phyloP scores from a whole-genome alignment of 2,329 filamentous ascomycete genomes.

The Neofusicoccum kwambonambiense region DNA sequence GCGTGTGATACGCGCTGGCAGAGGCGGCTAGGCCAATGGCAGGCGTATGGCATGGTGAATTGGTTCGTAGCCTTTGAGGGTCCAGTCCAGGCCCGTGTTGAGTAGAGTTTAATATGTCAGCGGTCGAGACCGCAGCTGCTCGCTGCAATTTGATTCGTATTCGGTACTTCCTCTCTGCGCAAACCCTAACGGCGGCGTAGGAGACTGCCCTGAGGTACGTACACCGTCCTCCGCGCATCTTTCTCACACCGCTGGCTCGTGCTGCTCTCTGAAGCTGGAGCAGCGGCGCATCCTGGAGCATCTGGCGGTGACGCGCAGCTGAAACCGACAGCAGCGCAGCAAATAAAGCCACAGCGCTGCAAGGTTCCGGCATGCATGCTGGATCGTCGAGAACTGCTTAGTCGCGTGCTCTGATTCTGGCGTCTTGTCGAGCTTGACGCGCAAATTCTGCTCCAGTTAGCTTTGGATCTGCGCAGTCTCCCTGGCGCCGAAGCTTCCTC shows the following conservation, averaged over 20 bases:
- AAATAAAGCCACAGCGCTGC: neutral
- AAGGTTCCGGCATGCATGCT: neutral
- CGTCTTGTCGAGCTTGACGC: neutral
- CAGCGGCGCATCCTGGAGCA: neutral
- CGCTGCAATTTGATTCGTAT: neutral
- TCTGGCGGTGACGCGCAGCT: neutral
- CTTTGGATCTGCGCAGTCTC: neutral
- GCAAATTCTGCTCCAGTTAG: constrained; percentile 3
- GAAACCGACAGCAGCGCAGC: neutral
- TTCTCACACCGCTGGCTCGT: neutral
- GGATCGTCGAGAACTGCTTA: neutral
- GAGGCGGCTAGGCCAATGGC: neutral
- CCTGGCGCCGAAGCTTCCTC: neutral
- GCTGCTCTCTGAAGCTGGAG: neutral
- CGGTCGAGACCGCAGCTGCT: neutral
- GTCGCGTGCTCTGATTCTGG: neutral
- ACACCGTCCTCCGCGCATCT: neutral
- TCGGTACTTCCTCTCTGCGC: neutral
- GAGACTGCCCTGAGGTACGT: neutral
- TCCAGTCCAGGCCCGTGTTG: neutral
- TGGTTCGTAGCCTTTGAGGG: neutral
- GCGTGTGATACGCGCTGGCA: neutral
- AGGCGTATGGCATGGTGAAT: neutral
- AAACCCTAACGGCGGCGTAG: neutral
- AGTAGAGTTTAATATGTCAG: constrained; percentile 2